Evolutionary conservation across 2,329 filamentous ascomycete species (phyloP).

Genomic region (Dichotomopilus funicola): DNA sequence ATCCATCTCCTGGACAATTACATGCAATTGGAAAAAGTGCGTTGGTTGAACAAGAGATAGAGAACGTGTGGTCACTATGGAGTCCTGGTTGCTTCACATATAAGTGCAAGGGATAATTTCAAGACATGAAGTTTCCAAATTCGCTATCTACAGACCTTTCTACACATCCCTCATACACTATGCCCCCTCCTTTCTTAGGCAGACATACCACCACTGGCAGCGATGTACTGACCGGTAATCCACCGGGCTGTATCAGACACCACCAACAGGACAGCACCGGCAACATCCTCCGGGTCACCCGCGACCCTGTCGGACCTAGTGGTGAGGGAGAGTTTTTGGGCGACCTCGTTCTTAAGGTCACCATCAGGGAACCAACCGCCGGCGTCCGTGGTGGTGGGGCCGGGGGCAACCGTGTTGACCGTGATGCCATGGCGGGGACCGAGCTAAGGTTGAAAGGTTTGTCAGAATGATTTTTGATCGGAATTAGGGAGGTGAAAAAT

Average conservation of each 20-base stretch:
- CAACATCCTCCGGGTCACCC: conserved; percentile 36
- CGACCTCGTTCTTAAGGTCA: conserved; percentile 18
- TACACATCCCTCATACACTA: too few species aligned
- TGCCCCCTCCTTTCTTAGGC: too few species aligned
- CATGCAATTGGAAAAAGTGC: too few species aligned
- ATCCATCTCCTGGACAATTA: too few species aligned
- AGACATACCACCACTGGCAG: conserved; percentile 31
- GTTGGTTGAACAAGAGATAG: too few species aligned
- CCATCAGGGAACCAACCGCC: conserved; percentile 13
- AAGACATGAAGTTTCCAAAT: too few species aligned
- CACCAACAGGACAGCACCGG: conserved; percentile 35
- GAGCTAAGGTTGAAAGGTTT: conserved; percentile 13
- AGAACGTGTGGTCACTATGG: too few species aligned
- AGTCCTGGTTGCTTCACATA: too few species aligned
- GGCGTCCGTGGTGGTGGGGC: conserved; percentile 33
- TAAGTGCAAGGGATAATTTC: too few species aligned
- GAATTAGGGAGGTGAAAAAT: too few species aligned
- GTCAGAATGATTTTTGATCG: too few species aligned
- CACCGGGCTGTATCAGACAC: conserved; percentile 35
- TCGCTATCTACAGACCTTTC: too few species aligned
- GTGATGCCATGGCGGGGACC: conserved; percentile 36
- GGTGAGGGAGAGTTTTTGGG: conserved; percentile 17
- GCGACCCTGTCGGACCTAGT: conserved; percentile 30
- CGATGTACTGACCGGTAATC: conserved; percentile 40
- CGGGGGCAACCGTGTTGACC: conserved; percentile 37